phyloP scores from a whole-genome alignment of 768 basidiomycete species.

The Lentinula sp. region DNA sequence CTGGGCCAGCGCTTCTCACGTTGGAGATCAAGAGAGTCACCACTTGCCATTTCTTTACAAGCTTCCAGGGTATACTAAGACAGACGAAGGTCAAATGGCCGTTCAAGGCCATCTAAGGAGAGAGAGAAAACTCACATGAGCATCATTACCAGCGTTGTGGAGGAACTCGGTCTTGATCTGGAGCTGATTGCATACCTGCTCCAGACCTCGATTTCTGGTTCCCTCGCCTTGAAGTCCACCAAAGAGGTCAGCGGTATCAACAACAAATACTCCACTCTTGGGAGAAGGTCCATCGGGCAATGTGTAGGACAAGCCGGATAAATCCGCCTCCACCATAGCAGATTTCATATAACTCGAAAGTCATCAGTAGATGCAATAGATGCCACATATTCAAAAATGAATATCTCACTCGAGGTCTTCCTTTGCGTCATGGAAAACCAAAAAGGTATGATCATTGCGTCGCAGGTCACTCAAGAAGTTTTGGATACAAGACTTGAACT shows the following conservation, averaged over 20 bases:
- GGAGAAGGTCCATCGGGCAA: constrained; percentile 53
- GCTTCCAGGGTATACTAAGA: constrained; percentile 64
- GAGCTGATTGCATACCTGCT: constrained; percentile 57
- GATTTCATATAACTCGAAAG: constrained; percentile 46
- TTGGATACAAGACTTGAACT: constrained; percentile 47
- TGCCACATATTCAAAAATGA: neutral
- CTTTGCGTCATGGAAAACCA: constrained; percentile 75
- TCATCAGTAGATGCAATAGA: neutral
- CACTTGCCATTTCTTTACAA: constrained; percentile 65
- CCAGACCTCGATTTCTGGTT: constrained; percentile 48
- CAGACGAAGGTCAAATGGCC: neutral
- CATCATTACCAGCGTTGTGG: constrained; percentile 89
- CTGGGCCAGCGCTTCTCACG: constrained; percentile 77
- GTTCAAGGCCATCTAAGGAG: neutral
- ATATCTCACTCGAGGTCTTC: constrained; percentile 69
- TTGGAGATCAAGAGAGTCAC: constrained; percentile 68
- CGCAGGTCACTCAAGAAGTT: constrained; percentile 34
- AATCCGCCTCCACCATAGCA: constrained; percentile 39
- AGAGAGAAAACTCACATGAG: constrained; percentile 46
- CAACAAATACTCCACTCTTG: constrained; percentile 44
- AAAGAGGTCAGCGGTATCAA: constrained; percentile 76
- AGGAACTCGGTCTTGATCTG: constrained; percentile 47
- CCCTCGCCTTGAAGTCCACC: constrained; percentile 64
- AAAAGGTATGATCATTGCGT: constrained; percentile 54
- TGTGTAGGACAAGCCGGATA: constrained; percentile 44